Evolutionary conservation across 2,329 filamentous ascomycete genomes (phyloP), one percentile per base, ranked within the genome.

Genomic region (Penicillium sp.): DNA sequence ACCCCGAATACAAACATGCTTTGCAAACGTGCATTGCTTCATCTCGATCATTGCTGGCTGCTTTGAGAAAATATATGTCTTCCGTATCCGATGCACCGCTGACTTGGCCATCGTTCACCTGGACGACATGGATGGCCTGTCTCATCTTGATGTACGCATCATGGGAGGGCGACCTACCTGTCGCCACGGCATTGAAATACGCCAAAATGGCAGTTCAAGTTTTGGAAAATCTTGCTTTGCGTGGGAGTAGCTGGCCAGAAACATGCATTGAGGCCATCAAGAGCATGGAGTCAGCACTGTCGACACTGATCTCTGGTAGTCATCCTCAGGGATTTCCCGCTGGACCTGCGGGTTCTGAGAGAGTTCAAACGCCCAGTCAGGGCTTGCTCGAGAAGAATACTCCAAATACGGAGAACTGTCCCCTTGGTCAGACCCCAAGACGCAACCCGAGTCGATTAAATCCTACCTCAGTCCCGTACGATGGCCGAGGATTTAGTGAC

Each of bases 41-140:
- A 0, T 81, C 82, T 14, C 76, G 79, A 27, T 78, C 78, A 0
- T 78, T 83, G 22, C 77, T 83, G 7, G 78, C 74, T 5, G 73
- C 74, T 0, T 66, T 82, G 31, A 77, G 59, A 35, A 77, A 58
- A 53, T 68, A 67, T 52, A 66, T 60, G 60, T 69, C 60, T 39
- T 58, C 46, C 46, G 39, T 36, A 6, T 60, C 36, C 18, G 40
- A 57, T 56, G 60, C 33, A 6, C 76, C 79, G 0, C 67, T 84
- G 24, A 67, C 81, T 0, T 83, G 81, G 80, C 81, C 81, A 2
- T 81, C 81, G 0, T 82, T 82, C 40, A 83, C 81, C 0, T 83
- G 82, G 81, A 78, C 78, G 1, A 73, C 81, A 0, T 84, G 82
- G 82, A 83, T 83, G 62, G 82, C 81, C 57, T 79, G 79, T 1